Evolutionary conservation across 345 rosid genomes (phyloP), one percentile per base, ranked within the genome.

Genomic region (Cardamine occulta): DNA sequence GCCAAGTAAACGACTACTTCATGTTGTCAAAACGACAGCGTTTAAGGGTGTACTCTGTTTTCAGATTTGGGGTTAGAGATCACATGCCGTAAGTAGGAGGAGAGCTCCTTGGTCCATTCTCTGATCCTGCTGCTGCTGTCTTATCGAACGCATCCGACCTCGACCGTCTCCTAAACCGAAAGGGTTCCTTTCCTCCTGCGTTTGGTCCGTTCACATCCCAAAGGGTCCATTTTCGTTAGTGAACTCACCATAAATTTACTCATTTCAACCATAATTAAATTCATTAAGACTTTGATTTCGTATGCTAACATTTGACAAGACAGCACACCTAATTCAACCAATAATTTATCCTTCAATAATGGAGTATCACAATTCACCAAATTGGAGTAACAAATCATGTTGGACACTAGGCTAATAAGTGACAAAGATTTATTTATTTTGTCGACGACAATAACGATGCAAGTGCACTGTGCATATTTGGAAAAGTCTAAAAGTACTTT

Each of bases 31-130:
- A 58, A 58, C 42, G 73, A 58, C 65, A 12, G 2, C 66, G 47
- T 59, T 19, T 44, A 45, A 32, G 55, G 26, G 28, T 45, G 51
- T 47, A 35, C 69, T 68, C 63, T 57, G 72, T 70, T 31, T 14
- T 63, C 7, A 37, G 79, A 48, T 3, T 58, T 29, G 49, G 9
- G 9, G 74, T 74, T 60, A 80, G 59, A 80, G 71, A 69, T 95
- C 97, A 95, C 84, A 87, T 74, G 87, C 90, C 84, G 84, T 84
- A 84, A 87, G 97, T 81, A 95, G 97, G 69, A 89, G 84, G 21
- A 86, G 93, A 73, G 84, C 82, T 83, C 83, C 92, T 73, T 80
- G 87, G 82, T 87, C 92, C 85, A 85, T 12, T 85, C 85, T 79
- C 91, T 44, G 80, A 84, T 42, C 79, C 81, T 47, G 74, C 75